phyloP scores from a whole-genome alignment of 2,329 filamentous ascomycete genomes.

The Fusarium piperis region DNA sequence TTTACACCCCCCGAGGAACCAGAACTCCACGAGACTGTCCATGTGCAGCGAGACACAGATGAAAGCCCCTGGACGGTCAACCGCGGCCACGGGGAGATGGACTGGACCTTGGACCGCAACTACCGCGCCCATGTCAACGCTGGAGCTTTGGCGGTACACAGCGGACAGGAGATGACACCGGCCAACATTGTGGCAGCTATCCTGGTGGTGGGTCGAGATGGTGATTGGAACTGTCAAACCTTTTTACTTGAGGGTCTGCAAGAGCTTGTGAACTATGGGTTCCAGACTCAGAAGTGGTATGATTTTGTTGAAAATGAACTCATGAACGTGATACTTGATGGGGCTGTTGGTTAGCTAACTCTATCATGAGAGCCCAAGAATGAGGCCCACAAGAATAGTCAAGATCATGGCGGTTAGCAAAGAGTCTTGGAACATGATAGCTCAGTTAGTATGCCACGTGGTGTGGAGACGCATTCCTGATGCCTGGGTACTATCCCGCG shows the following conservation, averaged over 20 bases:
- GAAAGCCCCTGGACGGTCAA: neutral
- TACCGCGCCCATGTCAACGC: neutral
- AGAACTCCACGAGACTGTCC: neutral
- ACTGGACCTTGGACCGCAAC: neutral
- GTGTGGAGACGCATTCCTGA: slow-evolving; percentile 20
- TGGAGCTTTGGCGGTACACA: neutral
- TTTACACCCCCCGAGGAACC: neutral
- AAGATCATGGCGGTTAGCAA: slow-evolving; percentile 9
- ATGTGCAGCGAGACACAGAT: neutral
- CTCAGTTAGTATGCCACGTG: slow-evolving; percentile 20
- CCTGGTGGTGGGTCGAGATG: neutral
- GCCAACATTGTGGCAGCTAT: neutral
- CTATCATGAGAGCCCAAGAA: neutral
- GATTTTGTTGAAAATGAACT: neutral
- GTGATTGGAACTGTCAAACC: slow-evolving; percentile 1
- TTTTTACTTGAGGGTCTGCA: slow-evolving; percentile 3
- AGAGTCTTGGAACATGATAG: slow-evolving; percentile 3
- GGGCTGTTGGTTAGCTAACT: neutral
- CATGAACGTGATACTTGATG: neutral
- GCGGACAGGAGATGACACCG: neutral
- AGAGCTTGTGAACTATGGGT: neutral
- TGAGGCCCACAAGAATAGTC: slow-evolving; percentile 21
- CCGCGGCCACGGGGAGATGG: neutral
- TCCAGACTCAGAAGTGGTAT: slow-evolving; percentile 1
- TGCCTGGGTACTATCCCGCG: slow-evolving; percentile 20